Evolutionary conservation across 495 filamentous ascomycete species (phyloP).

Genomic region (Durotheca rogersii): DNA sequence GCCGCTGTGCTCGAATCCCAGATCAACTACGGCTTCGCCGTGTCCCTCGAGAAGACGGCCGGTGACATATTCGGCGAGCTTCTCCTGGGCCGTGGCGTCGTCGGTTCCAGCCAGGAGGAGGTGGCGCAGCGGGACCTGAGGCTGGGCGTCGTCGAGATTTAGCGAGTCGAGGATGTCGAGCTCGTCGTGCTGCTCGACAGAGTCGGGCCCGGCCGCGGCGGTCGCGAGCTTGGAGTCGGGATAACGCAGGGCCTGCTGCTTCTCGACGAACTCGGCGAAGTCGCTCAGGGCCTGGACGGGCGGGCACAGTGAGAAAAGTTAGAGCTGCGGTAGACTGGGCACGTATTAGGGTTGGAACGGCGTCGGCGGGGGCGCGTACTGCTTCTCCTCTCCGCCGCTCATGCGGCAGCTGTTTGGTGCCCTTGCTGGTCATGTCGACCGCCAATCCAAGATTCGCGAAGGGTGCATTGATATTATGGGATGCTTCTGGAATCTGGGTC

Average conservation of each 20-base stretch:
- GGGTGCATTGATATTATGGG: constrained; percentile 15
- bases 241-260: constrained; percentile 74
- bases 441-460: constrained; percentile 13
- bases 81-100: constrained; percentile 55
- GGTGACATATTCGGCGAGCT: constrained; percentile 63
- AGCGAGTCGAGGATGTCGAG: constrained; percentile 85
- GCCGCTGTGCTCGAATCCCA: constrained; percentile 89
- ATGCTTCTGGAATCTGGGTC: no score
- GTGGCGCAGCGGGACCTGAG: constrained; percentile 68
- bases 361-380: constrained; percentile 46
- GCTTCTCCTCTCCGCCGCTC: constrained; percentile 85
- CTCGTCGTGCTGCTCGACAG: constrained; percentile 75
- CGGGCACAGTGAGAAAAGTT: no score
- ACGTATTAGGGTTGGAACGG: not conserved
- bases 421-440: constrained; percentile 55
- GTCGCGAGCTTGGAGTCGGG: constrained; percentile 42
- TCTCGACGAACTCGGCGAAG: constrained; percentile 96
- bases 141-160: constrained; percentile 73
- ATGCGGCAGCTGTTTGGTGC: constrained; percentile 63
- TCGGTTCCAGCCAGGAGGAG: constrained; percentile 66
- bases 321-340: no score
- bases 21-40: constrained; percentile 87
- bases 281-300: constrained; percentile 77
- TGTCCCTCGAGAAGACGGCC: constrained; percentile 78
- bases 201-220: constrained; percentile 35